A percentile compares a stretch with the other conserved stretches of the same genome.
phyloP scores from a whole-genome alignment of 1,284 basidiomycete species.

The Sporisorium iseilematis-ciliati region DNA sequence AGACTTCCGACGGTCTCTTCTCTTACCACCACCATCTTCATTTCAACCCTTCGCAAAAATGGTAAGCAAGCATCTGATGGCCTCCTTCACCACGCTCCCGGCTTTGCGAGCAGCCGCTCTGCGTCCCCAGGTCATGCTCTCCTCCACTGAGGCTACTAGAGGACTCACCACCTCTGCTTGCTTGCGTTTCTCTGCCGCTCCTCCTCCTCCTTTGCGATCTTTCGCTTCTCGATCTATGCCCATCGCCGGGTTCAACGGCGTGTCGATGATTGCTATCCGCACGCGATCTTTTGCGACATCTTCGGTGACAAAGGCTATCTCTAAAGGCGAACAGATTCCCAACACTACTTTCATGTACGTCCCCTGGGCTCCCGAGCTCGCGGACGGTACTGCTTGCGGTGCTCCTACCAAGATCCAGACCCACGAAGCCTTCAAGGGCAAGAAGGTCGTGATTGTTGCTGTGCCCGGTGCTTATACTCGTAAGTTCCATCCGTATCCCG shows the following conservation, averaged over 20 bases:
- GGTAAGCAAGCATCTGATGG: constrained; percentile 44
- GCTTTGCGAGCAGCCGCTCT: constrained; percentile 15
- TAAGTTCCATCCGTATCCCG: constrained; percentile 19
- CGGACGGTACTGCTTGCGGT: constrained; percentile 72
- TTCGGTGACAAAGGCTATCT: constrained; percentile 37
- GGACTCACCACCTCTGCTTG: constrained; percentile 41
- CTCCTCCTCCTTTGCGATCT: no score
- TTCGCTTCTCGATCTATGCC: not conserved
- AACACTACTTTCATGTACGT: constrained; percentile 77
- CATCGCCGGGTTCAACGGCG: not conserved
- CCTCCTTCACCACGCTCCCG: constrained; percentile 5
- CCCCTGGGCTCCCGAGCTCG: constrained; percentile 77
- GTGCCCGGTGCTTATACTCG: constrained; percentile 78
- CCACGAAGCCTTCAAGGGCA: constrained; percentile 79
- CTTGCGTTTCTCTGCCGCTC: not conserved
- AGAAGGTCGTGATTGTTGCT: constrained; percentile 83
- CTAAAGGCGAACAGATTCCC: constrained; percentile 76
- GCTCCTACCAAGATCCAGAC: constrained; percentile 71
- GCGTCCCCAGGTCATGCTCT: constrained; percentile 2
- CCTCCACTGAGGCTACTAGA: constrained; percentile 12
- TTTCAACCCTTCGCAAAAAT: constrained; percentile 26
- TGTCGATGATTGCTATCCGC: not conserved
- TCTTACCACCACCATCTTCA: not conserved
- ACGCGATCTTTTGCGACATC: constrained; percentile 18
- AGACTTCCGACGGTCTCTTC: not conserved